A percentile compares a stretch with the other conserved stretches of the same genome.
Evolutionary conservation across 495 filamentous ascomycete species (phyloP).

Genomic region (Amorphotheca resinae): DNA sequence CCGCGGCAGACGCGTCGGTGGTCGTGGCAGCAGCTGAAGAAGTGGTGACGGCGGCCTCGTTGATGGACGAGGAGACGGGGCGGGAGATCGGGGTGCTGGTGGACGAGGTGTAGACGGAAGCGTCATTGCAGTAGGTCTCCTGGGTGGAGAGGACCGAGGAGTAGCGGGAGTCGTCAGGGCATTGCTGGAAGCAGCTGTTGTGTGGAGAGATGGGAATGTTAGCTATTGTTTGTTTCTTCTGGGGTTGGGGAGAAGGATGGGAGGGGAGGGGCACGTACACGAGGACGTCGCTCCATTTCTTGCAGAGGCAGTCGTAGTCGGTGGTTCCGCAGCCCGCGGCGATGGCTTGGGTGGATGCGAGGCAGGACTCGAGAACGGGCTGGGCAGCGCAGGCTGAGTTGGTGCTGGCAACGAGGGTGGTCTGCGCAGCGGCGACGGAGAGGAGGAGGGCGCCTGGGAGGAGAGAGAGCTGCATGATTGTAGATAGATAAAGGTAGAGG

Average conservation of each 20-base stretch:
- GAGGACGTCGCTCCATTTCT: slow-evolving; percentile 13
- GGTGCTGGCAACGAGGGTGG: neutral
- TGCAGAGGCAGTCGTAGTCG: slow-evolving; percentile 16
- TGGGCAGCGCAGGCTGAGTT: slow-evolving; percentile 14
- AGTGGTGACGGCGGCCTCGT: no score
- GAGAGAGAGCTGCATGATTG: slow-evolving; percentile 13
- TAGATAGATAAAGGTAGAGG: neutral
- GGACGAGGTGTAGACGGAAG: slow-evolving; percentile 4
- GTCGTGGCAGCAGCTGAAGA: neutral
- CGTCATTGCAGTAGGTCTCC: slow-evolving; percentile 13
- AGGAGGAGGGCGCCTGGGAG: slow-evolving; percentile 11
- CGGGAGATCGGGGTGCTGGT: slow-evolving; percentile 8
- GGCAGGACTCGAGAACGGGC: slow-evolving; percentile 12
- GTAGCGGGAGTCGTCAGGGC: slow-evolving; percentile 14
- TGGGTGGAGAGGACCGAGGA: neutral
- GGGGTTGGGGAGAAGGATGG: no score
- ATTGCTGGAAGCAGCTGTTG: slow-evolving; percentile 18
- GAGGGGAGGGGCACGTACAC: slow-evolving; percentile 7
- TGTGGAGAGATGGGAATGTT: neutral
- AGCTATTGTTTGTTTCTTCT: no score
- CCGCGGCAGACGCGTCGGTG: neutral
- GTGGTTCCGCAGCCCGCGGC: slow-evolving; percentile 3
- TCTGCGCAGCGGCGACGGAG: slow-evolving; percentile 9
- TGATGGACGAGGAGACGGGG: slow-evolving; percentile 3
- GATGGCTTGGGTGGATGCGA: slow-evolving; percentile 11